phyloP scores from a whole-genome alignment of 352 stramenopile genomes.

The Phytophthora cryptogea region DNA sequence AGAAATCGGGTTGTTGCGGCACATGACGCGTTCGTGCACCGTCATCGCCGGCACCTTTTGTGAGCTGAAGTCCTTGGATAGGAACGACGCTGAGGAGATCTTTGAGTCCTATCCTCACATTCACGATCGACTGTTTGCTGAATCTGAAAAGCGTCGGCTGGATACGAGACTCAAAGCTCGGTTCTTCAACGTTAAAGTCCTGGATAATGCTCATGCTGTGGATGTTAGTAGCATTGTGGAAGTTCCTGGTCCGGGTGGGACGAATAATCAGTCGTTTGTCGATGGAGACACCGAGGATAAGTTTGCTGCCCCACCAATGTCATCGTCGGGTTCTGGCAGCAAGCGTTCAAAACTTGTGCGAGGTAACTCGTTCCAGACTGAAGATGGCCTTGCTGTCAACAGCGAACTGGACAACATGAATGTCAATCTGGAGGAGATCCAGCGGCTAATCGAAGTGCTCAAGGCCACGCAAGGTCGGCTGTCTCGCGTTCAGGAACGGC shows the following conservation, averaged over 20 bases:
- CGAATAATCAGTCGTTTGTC: slow-evolving; percentile 43
- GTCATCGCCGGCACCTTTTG: slow-evolving; percentile 65
- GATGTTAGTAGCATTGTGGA: slow-evolving; percentile 62
- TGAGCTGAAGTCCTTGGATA: slow-evolving; percentile 58
- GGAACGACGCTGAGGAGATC: slow-evolving; percentile 55
- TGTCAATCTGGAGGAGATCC: slow-evolving; percentile 46
- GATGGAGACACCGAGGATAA: slow-evolving; percentile 32
- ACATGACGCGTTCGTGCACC: slow-evolving; percentile 64
- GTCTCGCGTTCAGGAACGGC: slow-evolving; percentile 45
- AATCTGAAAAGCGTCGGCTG: slow-evolving; percentile 53
- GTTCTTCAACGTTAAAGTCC: slow-evolving; percentile 63
- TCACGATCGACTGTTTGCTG: slow-evolving; percentile 57
- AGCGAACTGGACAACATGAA: slow-evolving; percentile 57
- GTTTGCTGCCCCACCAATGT: slow-evolving; percentile 3
- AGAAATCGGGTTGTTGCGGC: slow-evolving; percentile 58
- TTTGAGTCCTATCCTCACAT: slow-evolving; percentile 68
- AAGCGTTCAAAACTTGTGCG: slow-evolving; percentile 31
- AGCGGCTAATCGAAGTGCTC: slow-evolving; percentile 45
- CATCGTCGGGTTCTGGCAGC: slow-evolving; percentile 19
- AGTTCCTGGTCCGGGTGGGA: slow-evolving; percentile 26
- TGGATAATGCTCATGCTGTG: slow-evolving; percentile 68
- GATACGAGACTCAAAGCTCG: slow-evolving; percentile 53
- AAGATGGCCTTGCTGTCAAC: slow-evolving; percentile 46
- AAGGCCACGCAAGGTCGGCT: slow-evolving; percentile 43
- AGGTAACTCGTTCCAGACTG: slow-evolving; percentile 46